phyloP scores from a whole-genome alignment of 371 early-diverging fungal species.

The Syncephalis fuscata region DNA sequence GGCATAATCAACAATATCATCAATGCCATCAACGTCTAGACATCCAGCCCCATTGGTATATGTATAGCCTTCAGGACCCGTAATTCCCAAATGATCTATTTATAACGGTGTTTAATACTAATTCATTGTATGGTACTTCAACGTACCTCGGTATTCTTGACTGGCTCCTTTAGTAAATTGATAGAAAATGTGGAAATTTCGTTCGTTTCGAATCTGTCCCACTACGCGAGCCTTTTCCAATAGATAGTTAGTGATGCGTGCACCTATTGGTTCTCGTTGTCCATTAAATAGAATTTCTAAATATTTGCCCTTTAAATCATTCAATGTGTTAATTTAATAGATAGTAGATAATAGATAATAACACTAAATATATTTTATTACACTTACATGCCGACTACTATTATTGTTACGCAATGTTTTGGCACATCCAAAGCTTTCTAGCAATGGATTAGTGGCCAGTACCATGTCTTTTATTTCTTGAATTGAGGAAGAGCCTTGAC shows the following conservation, averaged over 20 bases:
- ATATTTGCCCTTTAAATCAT: conserved; percentile 76
- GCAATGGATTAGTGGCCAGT: conserved; percentile 87
- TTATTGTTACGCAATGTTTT: conserved; percentile 98
- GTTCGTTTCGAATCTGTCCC: conserved; percentile 82
- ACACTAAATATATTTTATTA: not conserved
- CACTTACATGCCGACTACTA: conserved; percentile 86
- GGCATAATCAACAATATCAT: conserved; percentile 53
- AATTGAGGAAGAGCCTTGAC: conserved; percentile 54
- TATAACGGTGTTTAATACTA: not conserved
- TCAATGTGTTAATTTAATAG: not conserved
- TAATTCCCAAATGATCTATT: conserved; percentile 53
- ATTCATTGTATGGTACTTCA: not conserved
- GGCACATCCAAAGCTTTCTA: conserved; percentile 99
- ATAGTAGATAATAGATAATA: too few species aligned
- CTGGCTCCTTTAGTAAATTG: conserved; percentile 71
- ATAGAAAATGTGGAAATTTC: conserved; percentile 98
- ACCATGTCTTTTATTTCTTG: conserved; percentile 92
- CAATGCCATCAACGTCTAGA: conserved; percentile 62
- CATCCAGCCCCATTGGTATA: conserved; percentile 62
- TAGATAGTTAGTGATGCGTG: conserved; percentile 94
- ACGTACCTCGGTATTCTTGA: conserved; percentile 40
- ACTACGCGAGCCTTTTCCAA: conserved; percentile 94
- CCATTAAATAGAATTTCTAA: conserved; percentile 94
- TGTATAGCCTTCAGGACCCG: conserved; percentile 63
- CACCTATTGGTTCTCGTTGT: conserved; percentile 90